Base-by-base conservation (phyloP, 2,329 filamentous ascomycete genomes). In the Celoporthe dispersa region DNA sequence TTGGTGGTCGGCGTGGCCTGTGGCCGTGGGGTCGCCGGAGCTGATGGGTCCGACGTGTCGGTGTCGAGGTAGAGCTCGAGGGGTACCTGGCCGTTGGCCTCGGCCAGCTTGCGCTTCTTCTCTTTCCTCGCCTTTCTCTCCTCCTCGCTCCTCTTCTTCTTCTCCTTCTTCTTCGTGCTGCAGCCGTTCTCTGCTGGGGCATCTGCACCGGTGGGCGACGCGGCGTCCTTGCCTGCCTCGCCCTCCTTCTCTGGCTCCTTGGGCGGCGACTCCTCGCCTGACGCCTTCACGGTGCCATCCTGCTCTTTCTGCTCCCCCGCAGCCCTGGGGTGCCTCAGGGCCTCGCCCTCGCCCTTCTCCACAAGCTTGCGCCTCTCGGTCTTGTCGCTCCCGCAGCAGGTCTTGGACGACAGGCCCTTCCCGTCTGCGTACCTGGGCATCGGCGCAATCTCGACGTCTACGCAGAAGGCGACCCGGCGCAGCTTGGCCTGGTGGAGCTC, bases 371-470 rank as follows among this genome's bases (percentile, higher is more conserved):
- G 88, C 77, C 90, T 92, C 31, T 88, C 83, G 71, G 85, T 86
- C 76, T 87, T 87, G 71, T 86, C 86, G 59, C 82, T 82, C 65
- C 80, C 79, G 69, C 87, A 87, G 59, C 82, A 81, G n/a, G 80
- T 76, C 68, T 81, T 83, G 64, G 77, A 78, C 70, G 77, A 78
- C 70, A 73, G 63, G 12, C 85, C 79, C 8, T 87, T 86, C 22
- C 84, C 84, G 3, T 96, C 92, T 19, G 84, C 81, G 75, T 97
- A 96, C 75, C 89, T 90, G 33, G 94, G 93, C 77, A 93, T 90
- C 0, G 94, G 93, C 3, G 95, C 95, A 77, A 99, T 97, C 79
- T 99, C 96, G 5, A 99, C 94, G 77, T 99, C 96, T 2, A 99
- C 96, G 75, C 93, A 97, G 77, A 99, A 99, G 0, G 95, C 92